Evolutionary conservation across 2,329 filamentous ascomycete genomes (phyloP), one percentile per base, ranked within the genome.

Genomic region (Neofusicoccum ribis): DNA sequence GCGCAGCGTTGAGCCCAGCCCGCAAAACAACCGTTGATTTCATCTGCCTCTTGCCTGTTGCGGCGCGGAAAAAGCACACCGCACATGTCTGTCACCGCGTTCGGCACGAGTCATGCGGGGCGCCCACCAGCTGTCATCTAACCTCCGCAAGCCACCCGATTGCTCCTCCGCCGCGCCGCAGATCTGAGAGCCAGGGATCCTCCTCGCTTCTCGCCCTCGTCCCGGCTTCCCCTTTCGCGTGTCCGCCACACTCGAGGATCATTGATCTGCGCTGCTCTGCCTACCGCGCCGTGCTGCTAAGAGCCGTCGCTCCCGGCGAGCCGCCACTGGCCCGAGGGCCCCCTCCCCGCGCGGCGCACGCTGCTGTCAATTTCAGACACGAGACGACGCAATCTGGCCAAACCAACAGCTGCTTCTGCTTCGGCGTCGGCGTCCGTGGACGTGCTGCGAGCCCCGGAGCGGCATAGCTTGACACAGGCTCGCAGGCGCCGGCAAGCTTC

Each of bases 61-160:
- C 56, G 47, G 43, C 43, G 17, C 56, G 56, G 41, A 60, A 60
- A 47, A 49, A 60, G 56, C 56, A 60, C 11, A 17, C 27, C 23
- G 31, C 56, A 47, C 56, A 60, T 47, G 43, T 47, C 31, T 60
- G 56, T 37, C 39, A 37, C 41, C 52, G 52, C 12, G 20, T 31
- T 49, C 15, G 56, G 44, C 37, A 46, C 59, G 59, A 62, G 59
- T 62, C 59, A 62, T 62, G 59, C 59, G 46, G 47, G 47, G 46
- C 59, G 20, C 44, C 27, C 52, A 31, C 36, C 52, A n/a, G 52
- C 52, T 58, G 52, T 58, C 52, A 58, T 43, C 52, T 43, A 44
- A 58, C 52, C 37, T 44, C 37, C 59, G 36, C 59, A 62, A 62
- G 59, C 59, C 59, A 62, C 59, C 47, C 59, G 47, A 51, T 43